Evolutionary conservation across 805 yeast genomes (phyloP).

Genomic region (Cyberlindnera maclurae): DNA sequence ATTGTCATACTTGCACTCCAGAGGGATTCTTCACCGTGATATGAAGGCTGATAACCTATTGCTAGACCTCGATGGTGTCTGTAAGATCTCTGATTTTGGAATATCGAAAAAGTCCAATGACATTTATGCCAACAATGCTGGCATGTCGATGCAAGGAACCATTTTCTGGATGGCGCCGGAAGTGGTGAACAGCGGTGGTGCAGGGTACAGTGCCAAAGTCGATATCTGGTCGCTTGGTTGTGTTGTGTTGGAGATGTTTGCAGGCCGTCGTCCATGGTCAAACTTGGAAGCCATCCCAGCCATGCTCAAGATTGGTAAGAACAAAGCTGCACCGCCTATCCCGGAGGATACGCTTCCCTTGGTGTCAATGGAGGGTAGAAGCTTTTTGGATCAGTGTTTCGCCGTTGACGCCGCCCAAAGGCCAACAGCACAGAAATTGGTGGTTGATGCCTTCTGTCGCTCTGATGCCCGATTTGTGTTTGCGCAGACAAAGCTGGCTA

Average conservation of each 20-base stretch:
- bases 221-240: slow-evolving; percentile 99
- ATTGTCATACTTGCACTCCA: slow-evolving; percentile 75
- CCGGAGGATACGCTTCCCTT: slow-evolving; percentile 74
- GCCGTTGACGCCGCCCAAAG: slow-evolving; percentile 70
- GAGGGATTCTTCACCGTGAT: slow-evolving; percentile 88
- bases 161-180: slow-evolving; percentile 99
- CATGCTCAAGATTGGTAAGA: slow-evolving; percentile 79
- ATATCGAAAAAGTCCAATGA: slow-evolving; percentile 82
- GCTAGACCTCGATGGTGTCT: slow-evolving; percentile 84
- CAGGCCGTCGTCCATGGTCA: slow-evolving; percentile 97
- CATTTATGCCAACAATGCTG: slow-evolving; percentile 85
- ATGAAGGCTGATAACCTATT: slow-evolving; percentile 89
- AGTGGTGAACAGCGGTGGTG: slow-evolving; percentile 83
- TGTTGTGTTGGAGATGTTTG: slow-evolving; percentile 95
- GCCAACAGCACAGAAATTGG: slow-evolving; percentile 74
- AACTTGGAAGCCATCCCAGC: slow-evolving; percentile 93
- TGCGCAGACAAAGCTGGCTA: slow-evolving; percentile 46
- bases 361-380: slow-evolving; percentile 58
- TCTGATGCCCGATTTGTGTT: slow-evolving; percentile 40
- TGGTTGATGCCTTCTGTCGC: slow-evolving; percentile 46
- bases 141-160: slow-evolving; percentile 98
- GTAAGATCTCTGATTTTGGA: slow-evolving; percentile 95
- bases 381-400: slow-evolving; percentile 73
- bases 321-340: slow-evolving; percentile 90
- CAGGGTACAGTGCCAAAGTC: slow-evolving; percentile 95